Evolutionary conservation across 495 filamentous ascomycete species (phyloP).

Genomic region (Neurospora pannonica): DNA sequence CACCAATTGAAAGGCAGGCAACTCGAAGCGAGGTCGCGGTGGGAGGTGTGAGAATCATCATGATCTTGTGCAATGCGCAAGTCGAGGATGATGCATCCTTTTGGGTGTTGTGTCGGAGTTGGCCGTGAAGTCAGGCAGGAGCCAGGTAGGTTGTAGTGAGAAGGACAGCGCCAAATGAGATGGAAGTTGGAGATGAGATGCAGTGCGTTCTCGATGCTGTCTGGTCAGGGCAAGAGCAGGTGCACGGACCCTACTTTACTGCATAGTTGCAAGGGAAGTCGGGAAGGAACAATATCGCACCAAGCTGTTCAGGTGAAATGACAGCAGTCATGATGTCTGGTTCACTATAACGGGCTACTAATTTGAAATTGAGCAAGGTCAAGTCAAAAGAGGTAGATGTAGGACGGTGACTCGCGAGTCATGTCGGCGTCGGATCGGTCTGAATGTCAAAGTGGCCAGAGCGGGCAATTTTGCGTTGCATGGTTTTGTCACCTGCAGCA

Average conservation of each 20-base stretch:
- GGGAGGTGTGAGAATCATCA: neutral
- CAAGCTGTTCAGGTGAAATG: neutral
- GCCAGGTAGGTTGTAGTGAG: neutral
- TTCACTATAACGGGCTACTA: neutral
- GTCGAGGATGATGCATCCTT: neutral
- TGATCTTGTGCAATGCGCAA: neutral
- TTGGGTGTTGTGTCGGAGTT: neutral
- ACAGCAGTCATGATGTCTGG: neutral
- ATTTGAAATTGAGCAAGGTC: neutral
- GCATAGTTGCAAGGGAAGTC: neutral
- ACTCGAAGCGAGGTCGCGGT: neutral
- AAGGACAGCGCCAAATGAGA: neutral
- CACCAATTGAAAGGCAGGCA: too few relatives aligned
- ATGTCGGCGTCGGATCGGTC: neutral
- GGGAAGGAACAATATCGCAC: neutral
- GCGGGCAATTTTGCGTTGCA: neutral
- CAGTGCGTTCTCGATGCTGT: neutral
- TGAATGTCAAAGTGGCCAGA: neutral
- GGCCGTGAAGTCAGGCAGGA: neutral
- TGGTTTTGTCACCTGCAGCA: neutral
- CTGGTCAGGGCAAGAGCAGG: neutral
- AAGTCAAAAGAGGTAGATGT: neutral
- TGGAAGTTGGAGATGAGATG: neutral
- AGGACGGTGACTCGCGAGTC: neutral
- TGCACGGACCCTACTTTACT: neutral